A percentile compares a stretch with the other conserved stretches of the same genome.
Conservation (phyloP, 495 filamentous ascomycete genomes). For the Tuber magnatum region DNA sequence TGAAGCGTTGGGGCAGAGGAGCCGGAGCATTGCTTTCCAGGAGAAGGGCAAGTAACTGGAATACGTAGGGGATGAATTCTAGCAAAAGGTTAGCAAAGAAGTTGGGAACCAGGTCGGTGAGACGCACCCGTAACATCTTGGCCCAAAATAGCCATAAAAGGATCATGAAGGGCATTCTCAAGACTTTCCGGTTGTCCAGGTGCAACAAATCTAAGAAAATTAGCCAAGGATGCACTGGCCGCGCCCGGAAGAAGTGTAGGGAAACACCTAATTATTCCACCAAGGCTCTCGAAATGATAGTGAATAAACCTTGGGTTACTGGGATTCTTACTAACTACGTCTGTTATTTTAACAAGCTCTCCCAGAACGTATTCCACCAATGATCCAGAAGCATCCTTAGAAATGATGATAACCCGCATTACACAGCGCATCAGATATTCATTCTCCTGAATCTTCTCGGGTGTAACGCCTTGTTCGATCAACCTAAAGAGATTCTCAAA, state of each 20-base stretch:
- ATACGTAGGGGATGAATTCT: conserved; percentile 96
- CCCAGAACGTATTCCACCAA: conserved; percentile 64
- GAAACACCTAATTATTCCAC: conserved; percentile 75
- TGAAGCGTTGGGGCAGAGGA: conserved; percentile 66
- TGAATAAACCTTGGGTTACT: conserved; percentile 98
- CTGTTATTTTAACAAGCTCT: conserved; percentile 76
- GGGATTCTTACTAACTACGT: conserved; percentile 81
- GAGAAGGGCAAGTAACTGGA: conserved; percentile 86
- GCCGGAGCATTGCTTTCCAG: conserved; percentile 72
- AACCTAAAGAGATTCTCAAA: conserved; percentile 86
- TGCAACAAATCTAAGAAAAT: conserved; percentile 54
- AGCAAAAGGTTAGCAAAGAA: conserved; percentile 7
- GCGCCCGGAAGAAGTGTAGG: not conserved
- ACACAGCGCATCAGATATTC: conserved; percentile 98
- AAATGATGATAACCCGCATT: conserved; percentile 91
- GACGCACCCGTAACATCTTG: conserved; percentile 68
- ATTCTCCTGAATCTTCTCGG: conserved; percentile 95
- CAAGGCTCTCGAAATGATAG: conserved; percentile 91
- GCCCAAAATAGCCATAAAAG: conserved; percentile 66
- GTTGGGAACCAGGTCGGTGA: not conserved
- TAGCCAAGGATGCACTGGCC: conserved; percentile 18
- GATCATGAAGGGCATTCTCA: conserved; percentile 66
- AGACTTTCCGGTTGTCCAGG: conserved; percentile 63
- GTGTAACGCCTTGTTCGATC: conserved; percentile 68
- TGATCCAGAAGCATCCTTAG: conserved; percentile 67